These are phyloP conservation scores for Hemisphaericaspora lyxosophila DNA, from an alignment of 1,139 yeast genomes.

Conservation along the genomic window DNA sequence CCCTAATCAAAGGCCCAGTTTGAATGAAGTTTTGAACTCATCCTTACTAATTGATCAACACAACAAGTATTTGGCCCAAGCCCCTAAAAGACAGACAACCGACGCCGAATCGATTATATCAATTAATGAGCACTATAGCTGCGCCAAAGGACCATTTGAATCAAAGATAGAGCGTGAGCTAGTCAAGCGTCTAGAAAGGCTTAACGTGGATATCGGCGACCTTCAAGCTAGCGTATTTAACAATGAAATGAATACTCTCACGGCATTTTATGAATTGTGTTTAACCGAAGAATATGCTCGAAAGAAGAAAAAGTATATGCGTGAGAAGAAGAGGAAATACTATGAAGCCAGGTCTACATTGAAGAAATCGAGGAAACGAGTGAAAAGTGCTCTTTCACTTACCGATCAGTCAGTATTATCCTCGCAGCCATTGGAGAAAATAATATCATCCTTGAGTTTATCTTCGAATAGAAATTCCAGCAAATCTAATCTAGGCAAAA, in stretches of 20 bases:
- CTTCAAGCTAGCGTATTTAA: slow-evolving; percentile 61
- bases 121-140: slow-evolving; percentile 40
- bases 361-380: slow-evolving; percentile 51
- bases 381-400: slow-evolving; percentile 42
- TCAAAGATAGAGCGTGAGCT: slow-evolving; percentile 65
- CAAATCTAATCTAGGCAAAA: slow-evolving; percentile 16
- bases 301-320: slow-evolving; percentile 34
- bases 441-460: slow-evolving; percentile 40
- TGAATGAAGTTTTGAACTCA: slow-evolving; percentile 59
- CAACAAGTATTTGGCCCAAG: slow-evolving; percentile 24
- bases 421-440: slow-evolving; percentile 42
- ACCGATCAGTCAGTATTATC: slow-evolving; percentile 25
- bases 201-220: slow-evolving; percentile 66
- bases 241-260: slow-evolving; percentile 69
- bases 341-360: slow-evolving; percentile 41
- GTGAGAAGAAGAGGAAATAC: slow-evolving; percentile 41
- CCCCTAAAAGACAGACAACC: slow-evolving; percentile 12
- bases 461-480: slow-evolving; percentile 27
- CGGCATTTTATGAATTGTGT: slow-evolving; percentile 82
- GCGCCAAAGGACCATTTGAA: slow-evolving; percentile 47
- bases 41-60: slow-evolving; percentile 54
- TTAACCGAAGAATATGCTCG: slow-evolving; percentile 58
- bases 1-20: slow-evolving; percentile 61
- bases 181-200: slow-evolving; percentile 60
- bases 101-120: slow-evolving; percentile 43